Evolutionary conservation across 331 rosid species (phyloP).

Genomic region (Pyrus hybrid): DNA sequence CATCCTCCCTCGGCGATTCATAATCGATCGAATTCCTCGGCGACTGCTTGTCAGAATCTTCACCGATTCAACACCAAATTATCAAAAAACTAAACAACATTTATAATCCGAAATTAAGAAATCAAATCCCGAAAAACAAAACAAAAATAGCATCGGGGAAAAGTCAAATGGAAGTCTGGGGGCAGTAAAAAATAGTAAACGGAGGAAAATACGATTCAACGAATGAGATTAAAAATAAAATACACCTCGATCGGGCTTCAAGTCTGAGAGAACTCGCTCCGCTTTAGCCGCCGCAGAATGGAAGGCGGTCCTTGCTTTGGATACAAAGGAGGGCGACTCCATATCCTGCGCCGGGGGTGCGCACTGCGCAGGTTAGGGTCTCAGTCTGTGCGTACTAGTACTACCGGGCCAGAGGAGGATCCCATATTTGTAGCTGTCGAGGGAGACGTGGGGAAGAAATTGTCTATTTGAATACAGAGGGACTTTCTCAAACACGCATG

Average conservation of each 20-base stretch:
- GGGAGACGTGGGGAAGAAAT: neutral
- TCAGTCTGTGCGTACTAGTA: neutral
- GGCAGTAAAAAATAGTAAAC: constrained; percentile 26
- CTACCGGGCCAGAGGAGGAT: neutral
- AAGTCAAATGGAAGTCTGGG: constrained; percentile 13
- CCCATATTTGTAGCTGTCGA: neutral
- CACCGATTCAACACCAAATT: constrained; percentile 7
- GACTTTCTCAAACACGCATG: neutral
- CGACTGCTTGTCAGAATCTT: constrained; percentile 35
- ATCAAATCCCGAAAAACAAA: neutral
- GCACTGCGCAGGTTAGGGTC: constrained; percentile 17
- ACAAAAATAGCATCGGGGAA: constrained; percentile 6
- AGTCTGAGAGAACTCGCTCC: constrained; percentile 76
- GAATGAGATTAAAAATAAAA: neutral
- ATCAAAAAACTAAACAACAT: neutral
- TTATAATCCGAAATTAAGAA: neutral
- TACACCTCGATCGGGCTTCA: constrained; percentile 76
- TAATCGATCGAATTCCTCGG: constrained; percentile 13
- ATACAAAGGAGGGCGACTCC: constrained; percentile 83
- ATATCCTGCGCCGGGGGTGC: constrained; percentile 34
- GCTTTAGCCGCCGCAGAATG: constrained; percentile 99
- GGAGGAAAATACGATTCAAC: neutral
- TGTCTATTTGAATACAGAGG: neutral
- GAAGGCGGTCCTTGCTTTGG: constrained; percentile 91
- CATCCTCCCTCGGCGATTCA: constrained; percentile 27